phyloP scores from a whole-genome alignment of 257 asterid species.

The Nicotiana attenuata region DNA sequence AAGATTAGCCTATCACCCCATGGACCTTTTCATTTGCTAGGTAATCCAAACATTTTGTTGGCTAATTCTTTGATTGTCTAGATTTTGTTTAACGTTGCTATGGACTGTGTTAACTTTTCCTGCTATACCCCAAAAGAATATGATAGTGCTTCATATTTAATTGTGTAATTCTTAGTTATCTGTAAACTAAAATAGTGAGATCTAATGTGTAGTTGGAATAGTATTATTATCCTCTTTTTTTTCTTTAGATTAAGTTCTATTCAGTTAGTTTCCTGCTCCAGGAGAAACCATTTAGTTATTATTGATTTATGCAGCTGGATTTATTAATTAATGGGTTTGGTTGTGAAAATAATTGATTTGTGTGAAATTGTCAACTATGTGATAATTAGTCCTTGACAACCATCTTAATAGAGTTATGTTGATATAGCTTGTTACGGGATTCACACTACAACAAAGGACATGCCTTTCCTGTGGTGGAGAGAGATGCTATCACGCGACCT shows the following conservation, averaged over 20 bases:
- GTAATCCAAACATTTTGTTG: slow-evolving; percentile 26
- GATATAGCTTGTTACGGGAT: slow-evolving; percentile 68
- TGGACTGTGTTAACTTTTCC: not conserved
- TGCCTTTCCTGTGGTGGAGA: slow-evolving; percentile 69
- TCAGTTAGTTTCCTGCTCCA: no score
- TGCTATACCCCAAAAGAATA: no score
- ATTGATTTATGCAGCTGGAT: no score
- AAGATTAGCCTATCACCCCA: slow-evolving; percentile 77
- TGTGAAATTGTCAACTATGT: not conserved
- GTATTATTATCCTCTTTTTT: not conserved
- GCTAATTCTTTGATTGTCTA: not conserved
- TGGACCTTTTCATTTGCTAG: slow-evolving; percentile 81
- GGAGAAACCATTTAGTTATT: no score
- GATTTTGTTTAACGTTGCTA: not conserved
- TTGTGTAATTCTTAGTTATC: not conserved
- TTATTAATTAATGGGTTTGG: not conserved
- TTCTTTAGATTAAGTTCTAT: not conserved
- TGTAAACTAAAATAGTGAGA: not conserved
- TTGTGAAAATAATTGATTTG: not conserved
- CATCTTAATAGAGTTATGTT: slow-evolving; percentile 35
- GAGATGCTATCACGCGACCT: slow-evolving; percentile 89
- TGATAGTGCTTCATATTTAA: not conserved
- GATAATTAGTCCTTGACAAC: not conserved
- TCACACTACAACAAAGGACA: slow-evolving; percentile 88
- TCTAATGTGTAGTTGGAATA: not conserved